Conservation (phyloP, 106 monocot species). For the Alisma plantagoaquatica region DNA sequence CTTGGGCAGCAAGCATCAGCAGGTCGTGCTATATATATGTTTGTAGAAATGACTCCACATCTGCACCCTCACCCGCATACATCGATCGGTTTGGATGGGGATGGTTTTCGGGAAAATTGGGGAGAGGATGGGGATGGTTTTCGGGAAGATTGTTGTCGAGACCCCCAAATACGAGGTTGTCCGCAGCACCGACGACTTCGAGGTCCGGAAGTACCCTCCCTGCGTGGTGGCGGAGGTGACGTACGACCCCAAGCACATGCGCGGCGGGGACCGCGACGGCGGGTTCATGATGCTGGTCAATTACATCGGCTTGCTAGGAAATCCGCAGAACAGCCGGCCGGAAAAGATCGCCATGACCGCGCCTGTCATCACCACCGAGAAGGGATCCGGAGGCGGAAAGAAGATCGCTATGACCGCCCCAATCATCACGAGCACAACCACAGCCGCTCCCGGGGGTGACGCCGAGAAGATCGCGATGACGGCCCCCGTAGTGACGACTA, state of each 20-base stretch:
- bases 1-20: too few relatives aligned
- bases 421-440: slow-evolving; percentile 9
- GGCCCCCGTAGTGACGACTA: slow-evolving; percentile 20
- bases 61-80: too few relatives aligned
- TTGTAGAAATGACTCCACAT: too few relatives aligned
- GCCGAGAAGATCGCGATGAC: slow-evolving; percentile 23
- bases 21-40: too few relatives aligned
- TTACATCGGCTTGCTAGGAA: slow-evolving; percentile 90
- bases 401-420: slow-evolving; percentile 25
- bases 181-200: slow-evolving; percentile 60
- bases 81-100: too few relatives aligned
- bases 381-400: too few relatives aligned
- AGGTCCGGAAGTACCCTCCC: slow-evolving; percentile 64
- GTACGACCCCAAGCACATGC: slow-evolving; percentile 50
- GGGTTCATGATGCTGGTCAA: slow-evolving; percentile 85
- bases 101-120: neutral
- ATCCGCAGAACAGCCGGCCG: slow-evolving; percentile 52
- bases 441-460: neutral
- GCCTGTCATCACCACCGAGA: slow-evolving; percentile 37
- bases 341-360: slow-evolving; percentile 78
- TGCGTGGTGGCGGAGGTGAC: slow-evolving; percentile 76
- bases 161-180: slow-evolving; percentile 65
- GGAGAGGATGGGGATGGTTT: slow-evolving; percentile 46
- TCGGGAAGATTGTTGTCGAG: slow-evolving; percentile 81
- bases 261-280: slow-evolving; percentile 59